Base-by-base conservation (phyloP, 139 green algal species). In the Gonium pectorale region DNA sequence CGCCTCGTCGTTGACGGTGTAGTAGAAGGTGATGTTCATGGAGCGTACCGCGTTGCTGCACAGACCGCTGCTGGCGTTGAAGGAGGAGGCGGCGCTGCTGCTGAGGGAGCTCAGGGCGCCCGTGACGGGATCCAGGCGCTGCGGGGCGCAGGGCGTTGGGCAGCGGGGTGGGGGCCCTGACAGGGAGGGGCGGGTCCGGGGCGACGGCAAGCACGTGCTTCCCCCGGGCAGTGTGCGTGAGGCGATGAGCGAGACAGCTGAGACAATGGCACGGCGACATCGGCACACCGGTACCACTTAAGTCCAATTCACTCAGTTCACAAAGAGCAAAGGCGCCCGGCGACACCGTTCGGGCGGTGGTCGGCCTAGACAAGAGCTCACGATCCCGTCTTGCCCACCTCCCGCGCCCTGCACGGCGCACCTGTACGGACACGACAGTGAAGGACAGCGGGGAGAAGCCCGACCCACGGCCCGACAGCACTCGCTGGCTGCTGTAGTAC, bases 21-120 rank as follows among this genome's bases (percentile, higher is more conserved):
- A 90, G 62, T 67, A 74, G 19, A 90, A 4, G n/a, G 86, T 90
- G 56, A 88, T 44, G 86, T 90, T 90, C 43, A 90, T 7, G 68
- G 67, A 86, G 13, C 40, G 24, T 21, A 86, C 40, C 13, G 68
- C 49, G 56, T 90, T 90, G 60, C 41, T 38, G 74, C 86, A 90
- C 29, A 56, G 41, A 8, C 60, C 62, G 0, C 64, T 72, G 31
- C 35, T 59, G 49, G 38, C 29, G 66, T 78, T 67, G 64, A 59
- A 86, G 35, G 31, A 29, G 26, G 66, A 56, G 38, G 37, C 11
- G 26, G 79, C 8, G 37, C 26, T 44, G 26, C 7, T 51, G 40
- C 52, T 33, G 29, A 82, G 21, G 4, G 9, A 33, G 9, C 33
- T 74, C 27, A 86, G 63, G 7, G 27, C 38, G 21, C 87, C 87